phyloP scores from a whole-genome alignment of 2,329 filamentous ascomycete species.

The Stachybotrys chlorohalonatus region DNA sequence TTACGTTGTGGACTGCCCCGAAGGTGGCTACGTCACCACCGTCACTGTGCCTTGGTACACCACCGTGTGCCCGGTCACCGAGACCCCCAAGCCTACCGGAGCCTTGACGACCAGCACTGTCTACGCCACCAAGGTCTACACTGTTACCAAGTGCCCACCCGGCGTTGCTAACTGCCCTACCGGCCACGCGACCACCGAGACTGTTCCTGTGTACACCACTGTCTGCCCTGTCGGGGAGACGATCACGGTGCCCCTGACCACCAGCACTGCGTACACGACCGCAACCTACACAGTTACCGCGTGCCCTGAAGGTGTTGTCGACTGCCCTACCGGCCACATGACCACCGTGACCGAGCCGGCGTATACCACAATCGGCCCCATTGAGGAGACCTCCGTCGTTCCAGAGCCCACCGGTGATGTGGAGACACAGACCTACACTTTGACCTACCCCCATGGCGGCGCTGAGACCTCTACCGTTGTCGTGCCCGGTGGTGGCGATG shows the following conservation, averaged over 20 bases:
- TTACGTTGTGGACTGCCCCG: constrained; percentile 27
- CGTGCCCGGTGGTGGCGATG: background rate
- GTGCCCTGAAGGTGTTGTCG: constrained; percentile 38
- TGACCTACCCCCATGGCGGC: constrained; percentile 21
- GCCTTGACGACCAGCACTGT: constrained; percentile 27
- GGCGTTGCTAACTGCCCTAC: constrained; percentile 39
- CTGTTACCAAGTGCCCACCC: constrained; percentile 44
- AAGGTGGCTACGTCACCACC: constrained; percentile 24
- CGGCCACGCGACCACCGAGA: constrained; percentile 21
- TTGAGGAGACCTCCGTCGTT: constrained; percentile 3
- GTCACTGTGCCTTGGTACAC: constrained; percentile 32
- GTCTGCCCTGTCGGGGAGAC: constrained; percentile 23
- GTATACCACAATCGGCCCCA: constrained; percentile 30
- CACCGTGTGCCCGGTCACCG: constrained; percentile 31
- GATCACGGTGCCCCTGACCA: constrained; percentile 1
- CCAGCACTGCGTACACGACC: constrained; percentile 42
- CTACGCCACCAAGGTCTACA: constrained; percentile 43
- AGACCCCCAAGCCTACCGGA: constrained; percentile 6
- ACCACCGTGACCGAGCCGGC: constrained; percentile 18
- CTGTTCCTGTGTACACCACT: constrained; percentile 24
- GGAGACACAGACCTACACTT: constrained; percentile 26
- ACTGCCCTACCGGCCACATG: constrained; percentile 33
- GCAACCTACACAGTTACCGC: constrained; percentile 45
- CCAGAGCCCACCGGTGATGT: background rate
- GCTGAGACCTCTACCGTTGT: constrained; percentile 1